Conservation (phyloP, 2,329 filamentous ascomycete genomes). For the Daldinia sp. region DNA sequence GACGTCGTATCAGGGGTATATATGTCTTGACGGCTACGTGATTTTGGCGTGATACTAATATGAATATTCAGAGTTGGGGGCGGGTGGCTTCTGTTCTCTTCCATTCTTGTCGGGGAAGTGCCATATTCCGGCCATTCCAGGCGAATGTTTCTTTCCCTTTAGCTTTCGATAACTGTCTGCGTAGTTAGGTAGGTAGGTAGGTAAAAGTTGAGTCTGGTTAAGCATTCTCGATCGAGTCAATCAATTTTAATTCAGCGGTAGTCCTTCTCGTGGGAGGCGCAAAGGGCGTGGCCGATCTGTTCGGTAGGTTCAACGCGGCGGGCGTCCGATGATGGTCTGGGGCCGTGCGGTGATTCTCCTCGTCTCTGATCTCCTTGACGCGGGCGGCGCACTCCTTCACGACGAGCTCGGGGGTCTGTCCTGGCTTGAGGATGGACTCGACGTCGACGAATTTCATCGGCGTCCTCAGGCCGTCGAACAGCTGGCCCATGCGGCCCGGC, state of each 20-base stretch:
- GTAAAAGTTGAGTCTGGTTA: no score
- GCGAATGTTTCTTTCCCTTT: not conserved
- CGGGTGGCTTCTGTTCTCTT: not conserved
- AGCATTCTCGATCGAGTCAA: no score
- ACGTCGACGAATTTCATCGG: slow-evolving; percentile 28
- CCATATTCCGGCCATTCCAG: not conserved
- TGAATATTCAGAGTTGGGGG: not conserved
- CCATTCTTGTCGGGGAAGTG: not conserved
- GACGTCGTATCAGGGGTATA: not conserved
- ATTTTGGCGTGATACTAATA: not conserved
- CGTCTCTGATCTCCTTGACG: slow-evolving; percentile 29
- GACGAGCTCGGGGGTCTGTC: slow-evolving; percentile 25
- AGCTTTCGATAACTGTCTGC: no score
- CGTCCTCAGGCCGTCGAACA: slow-evolving; percentile 24
- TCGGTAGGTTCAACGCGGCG: not conserved
- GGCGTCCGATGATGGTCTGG: slow-evolving; percentile 11
- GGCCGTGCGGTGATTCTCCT: slow-evolving; percentile 23
- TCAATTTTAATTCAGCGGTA: not conserved
- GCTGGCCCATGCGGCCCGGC: slow-evolving; percentile 23
- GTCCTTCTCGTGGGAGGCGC: slow-evolving; percentile 20
- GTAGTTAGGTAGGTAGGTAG: no score
- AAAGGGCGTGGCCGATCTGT: slow-evolving; percentile 12
- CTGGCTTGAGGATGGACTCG: slow-evolving; percentile 26
- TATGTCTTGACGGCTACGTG: not conserved
- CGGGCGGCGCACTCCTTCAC: slow-evolving; percentile 28